phyloP scores from a whole-genome alignment of 2,329 filamentous ascomycete genomes.

The Spiromastix sp. region DNA sequence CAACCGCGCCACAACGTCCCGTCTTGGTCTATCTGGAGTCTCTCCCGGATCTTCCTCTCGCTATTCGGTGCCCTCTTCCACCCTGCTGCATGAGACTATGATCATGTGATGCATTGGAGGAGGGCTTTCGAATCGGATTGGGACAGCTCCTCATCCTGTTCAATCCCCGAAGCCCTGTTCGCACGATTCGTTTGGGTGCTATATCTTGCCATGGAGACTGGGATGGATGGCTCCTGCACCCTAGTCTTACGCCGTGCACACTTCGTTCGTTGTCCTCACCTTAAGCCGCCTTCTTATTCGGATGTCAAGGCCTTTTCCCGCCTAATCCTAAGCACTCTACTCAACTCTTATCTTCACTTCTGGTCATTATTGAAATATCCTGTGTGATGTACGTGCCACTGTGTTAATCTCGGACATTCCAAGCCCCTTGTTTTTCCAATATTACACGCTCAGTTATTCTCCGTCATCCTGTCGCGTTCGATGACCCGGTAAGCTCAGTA shows the following conservation, averaged over 20 bases:
- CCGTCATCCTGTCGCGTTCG: no score
- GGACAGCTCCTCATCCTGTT: constrained; percentile 10
- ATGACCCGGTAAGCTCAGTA: no score
- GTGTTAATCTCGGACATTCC: no score
- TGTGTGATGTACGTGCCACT: no score
- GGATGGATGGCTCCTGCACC: constrained; percentile 12
- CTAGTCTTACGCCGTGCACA: not conserved
- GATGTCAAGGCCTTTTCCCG: no score
- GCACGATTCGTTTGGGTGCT: constrained; percentile 9
- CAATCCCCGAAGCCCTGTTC: no score
- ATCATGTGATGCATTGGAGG: constrained; percentile 20
- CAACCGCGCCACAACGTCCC: constrained; percentile 10
- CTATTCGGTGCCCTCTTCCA: constrained; percentile 9
- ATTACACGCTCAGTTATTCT: no score
- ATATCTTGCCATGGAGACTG: constrained; percentile 12
- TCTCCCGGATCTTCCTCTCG: constrained; percentile 8
- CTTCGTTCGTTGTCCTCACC: not conserved
- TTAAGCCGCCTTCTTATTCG: not conserved
- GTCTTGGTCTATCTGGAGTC: constrained; percentile 8
- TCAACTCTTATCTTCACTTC: no score
- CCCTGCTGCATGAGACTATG: constrained; percentile 14
- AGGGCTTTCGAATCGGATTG: constrained; percentile 11
- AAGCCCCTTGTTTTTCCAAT: no score
- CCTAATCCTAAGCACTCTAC: no score
- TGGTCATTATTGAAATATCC: no score